Evolutionary conservation across 352 stramenopile genomes (phyloP).

Genomic region (Phytophthora syringae): DNA sequence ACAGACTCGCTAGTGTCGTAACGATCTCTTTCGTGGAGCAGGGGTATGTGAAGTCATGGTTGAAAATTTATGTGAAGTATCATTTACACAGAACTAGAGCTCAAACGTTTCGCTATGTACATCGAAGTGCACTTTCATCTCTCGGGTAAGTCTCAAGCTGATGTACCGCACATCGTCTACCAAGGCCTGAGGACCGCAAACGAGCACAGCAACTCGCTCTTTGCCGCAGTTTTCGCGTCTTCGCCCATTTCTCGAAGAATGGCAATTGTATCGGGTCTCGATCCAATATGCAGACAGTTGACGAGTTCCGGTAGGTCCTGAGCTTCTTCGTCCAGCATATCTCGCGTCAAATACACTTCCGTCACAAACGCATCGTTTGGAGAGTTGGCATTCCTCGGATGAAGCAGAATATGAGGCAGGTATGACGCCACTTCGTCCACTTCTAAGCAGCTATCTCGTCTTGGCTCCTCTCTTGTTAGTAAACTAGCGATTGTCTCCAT

Average conservation of each 20-base stretch:
- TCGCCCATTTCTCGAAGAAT: constrained; percentile 49
- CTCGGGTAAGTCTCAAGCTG: constrained; percentile 25
- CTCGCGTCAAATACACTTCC: constrained; percentile 35
- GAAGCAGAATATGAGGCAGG: constrained; percentile 36
- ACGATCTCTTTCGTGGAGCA: not conserved
- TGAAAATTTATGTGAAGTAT: not conserved
- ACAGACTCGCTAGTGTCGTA: not conserved
- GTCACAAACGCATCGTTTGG: constrained; percentile 36
- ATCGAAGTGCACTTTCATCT: constrained; percentile 50
- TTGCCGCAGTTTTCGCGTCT: constrained; percentile 37
- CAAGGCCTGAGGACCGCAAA: constrained; percentile 46
- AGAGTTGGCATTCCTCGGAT: constrained; percentile 35
- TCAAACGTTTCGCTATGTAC: constrained; percentile 48
- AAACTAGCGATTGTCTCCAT: constrained; percentile 50
- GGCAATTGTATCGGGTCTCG: constrained; percentile 34
- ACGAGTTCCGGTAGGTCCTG: constrained; percentile 37
- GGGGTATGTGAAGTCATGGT: too few species aligned
- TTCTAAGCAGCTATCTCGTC: constrained; percentile 38
- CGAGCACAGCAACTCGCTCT: constrained; percentile 47
- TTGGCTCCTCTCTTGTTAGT: constrained; percentile 31
- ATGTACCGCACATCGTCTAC: constrained; percentile 35
- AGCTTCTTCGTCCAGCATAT: constrained; percentile 42
- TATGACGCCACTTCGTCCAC: constrained; percentile 45
- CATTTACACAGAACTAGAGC: constrained; percentile 30
- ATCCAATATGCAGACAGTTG: constrained; percentile 36